Base-by-base conservation (phyloP, 1,284 basidiomycete species). In the Tilletia setariae region DNA sequence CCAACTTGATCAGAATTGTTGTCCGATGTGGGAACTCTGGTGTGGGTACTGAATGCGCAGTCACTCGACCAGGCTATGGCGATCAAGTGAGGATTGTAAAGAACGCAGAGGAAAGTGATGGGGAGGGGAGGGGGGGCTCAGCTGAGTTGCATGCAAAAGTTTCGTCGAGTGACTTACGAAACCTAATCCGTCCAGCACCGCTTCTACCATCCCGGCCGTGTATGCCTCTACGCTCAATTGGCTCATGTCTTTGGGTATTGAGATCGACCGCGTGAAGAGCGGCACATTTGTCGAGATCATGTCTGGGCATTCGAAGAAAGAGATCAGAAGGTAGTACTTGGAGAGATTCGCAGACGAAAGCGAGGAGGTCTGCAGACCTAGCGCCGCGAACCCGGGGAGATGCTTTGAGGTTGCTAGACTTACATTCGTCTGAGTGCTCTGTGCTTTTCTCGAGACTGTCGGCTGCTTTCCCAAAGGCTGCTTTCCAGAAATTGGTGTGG, bases 231-330 rank as follows among this genome's bases (percentile, higher is more conserved):
- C 97, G 77, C 91, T 94, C 46, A 99, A 86, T 77, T 93, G 90
- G 72, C 89, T 90, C 89, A 98, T 90, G 79, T 98, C 96, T 76
- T 89, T 90, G 6, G 95, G 96, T 28, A 98, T 90, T 21, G 93
- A 93, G 71, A 99, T 93, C 76, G 91, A 87, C 73, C 91, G 89
- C 67, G 96, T 94, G 73, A 98, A 87, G 23, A 91, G 88, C 13
- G 96, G 94, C 79, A 93, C 90, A 81, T 99, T 98, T 85, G 96
- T 92, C 70, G 95, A 91, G 74, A 99, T 93, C 96, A 98, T 98
- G 84, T 98, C 94, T 95, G 78, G 63, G 21, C 59, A 19, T 30
- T 46, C n/a, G 28, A n/a, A 49, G 16, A 8, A 44, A 30, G 4
- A 40, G 35, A 40, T 13, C 19, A 51, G 47, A 7, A 49, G 25